Conservation (phyloP, 257 asterid genomes). For the Przewalskia tangutica region DNA sequence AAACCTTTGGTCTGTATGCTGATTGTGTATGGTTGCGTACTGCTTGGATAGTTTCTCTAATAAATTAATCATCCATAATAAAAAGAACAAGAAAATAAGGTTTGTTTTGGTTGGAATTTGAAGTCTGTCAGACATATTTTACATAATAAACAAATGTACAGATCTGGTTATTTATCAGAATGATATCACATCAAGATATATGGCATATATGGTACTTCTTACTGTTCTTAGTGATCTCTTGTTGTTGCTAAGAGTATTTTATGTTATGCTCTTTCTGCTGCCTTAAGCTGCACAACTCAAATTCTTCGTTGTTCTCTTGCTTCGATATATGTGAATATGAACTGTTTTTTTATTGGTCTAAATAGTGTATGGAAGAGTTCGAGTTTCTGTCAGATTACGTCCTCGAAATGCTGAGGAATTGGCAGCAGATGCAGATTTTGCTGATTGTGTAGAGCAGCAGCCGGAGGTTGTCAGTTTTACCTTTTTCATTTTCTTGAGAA, state of each 20-base stretch:
- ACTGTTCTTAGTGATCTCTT: not conserved
- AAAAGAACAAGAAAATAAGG: not conserved
- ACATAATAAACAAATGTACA: not conserved
- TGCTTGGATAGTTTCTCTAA: not conserved
- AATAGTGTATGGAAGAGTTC: constrained; percentile 86
- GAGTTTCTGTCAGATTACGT: constrained; percentile 90
- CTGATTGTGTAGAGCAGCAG: constrained; percentile 97
- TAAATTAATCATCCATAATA: not conserved
- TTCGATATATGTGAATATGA: constrained; percentile 6
- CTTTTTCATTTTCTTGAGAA: not conserved
- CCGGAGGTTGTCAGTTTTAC: constrained; percentile 56
- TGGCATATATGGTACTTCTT: not conserved
- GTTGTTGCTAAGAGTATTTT: not conserved
- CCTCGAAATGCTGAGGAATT: constrained; percentile 90
- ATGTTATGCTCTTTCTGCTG: not conserved
- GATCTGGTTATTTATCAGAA: not conserved
- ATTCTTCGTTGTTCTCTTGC: constrained; percentile 8
- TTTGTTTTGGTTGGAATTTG: not conserved
- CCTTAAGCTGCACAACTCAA: not conserved
- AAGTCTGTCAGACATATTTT: not conserved
- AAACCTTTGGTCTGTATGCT: not conserved
- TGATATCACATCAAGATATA: not conserved
- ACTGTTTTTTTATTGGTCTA: constrained; percentile 32
- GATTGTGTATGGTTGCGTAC: not conserved
- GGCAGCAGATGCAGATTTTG: constrained; percentile 98